Evolutionary conservation across 371 early-diverging fungal species (phyloP).

Genomic region (Mortierella sp.): DNA sequence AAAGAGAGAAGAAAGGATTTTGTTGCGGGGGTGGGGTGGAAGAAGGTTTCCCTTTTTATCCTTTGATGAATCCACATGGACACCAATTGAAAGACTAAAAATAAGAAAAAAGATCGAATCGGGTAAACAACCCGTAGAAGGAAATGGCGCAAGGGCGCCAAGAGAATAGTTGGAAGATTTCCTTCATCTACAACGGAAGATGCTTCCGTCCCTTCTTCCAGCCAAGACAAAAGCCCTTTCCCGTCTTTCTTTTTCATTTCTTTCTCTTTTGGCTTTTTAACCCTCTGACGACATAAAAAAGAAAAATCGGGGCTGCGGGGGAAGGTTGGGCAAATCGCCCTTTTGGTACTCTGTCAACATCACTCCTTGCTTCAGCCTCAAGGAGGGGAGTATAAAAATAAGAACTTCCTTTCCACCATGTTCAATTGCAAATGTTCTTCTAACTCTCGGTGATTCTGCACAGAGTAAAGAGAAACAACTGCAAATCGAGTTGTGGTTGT

Average conservation of each 20-base stretch:
- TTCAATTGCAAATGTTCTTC: no score
- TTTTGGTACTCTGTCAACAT: not conserved
- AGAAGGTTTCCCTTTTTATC: not conserved
- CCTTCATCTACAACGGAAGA: no score
- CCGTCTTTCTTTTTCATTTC: not conserved
- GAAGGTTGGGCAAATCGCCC: not conserved
- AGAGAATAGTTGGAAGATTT: no score
- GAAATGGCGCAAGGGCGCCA: not conserved
- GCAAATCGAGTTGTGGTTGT: no score
- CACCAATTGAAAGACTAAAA: not conserved
- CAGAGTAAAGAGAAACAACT: no score
- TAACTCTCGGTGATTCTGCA: no score
- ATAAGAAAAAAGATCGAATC: not conserved
- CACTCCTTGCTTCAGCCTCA: not conserved
- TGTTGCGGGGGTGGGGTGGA: not conserved
- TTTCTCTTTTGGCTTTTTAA: not conserved
- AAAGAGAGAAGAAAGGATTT: not conserved
- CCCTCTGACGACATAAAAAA: not conserved
- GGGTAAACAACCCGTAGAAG: not conserved
- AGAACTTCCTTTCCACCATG: not conserved
- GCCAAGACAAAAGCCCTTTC: not conserved
- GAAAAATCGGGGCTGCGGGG: not conserved
- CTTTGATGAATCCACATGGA: not conserved
- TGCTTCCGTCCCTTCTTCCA: no score
- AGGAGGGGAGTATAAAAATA: not conserved